phyloP scores from a whole-genome alignment of 192 early-diverging fungal species.

The Allomyces macrogynus region DNA sequence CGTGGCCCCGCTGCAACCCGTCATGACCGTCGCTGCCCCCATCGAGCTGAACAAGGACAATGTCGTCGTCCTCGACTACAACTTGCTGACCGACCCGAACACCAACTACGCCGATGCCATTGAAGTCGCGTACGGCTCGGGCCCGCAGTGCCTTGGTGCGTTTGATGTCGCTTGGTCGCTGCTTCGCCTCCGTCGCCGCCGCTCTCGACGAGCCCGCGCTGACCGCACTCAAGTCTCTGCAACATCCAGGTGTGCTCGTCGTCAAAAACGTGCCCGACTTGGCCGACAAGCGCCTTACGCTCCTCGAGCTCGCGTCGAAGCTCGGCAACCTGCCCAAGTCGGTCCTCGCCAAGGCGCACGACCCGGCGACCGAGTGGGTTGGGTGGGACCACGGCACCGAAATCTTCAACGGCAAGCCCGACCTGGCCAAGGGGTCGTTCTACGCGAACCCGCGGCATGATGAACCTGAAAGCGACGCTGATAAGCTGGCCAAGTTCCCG shows the following conservation, averaged over 20 bases:
- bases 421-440: slow-evolving; percentile 39
- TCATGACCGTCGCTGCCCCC: background rate
- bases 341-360: slow-evolving; percentile 20
- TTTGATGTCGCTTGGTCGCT: no score
- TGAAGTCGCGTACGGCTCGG: background rate
- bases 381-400: slow-evolving; percentile 56
- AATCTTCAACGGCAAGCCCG: slow-evolving; percentile 40
- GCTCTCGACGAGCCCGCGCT: no score
- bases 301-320: slow-evolving; percentile 68
- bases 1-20: no score
- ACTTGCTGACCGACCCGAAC: background rate
- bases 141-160: no score
- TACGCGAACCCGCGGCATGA: slow-evolving; percentile 38
- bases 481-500: slow-evolving; percentile 22
- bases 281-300: slow-evolving; percentile 18
- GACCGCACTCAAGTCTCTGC: no score
- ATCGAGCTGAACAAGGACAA: background rate
- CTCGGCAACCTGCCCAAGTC: slow-evolving; percentile 41
- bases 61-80: background rate
- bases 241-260: slow-evolving; percentile 22
- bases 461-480: slow-evolving; percentile 9
- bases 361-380: slow-evolving; percentile 32
- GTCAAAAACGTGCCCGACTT: slow-evolving; percentile 34
- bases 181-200: no score
- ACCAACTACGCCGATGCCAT: background rate